These are phyloP conservation scores for Clausena lansium DNA, from an alignment of 345 rosid genomes.

Conservation along the genomic window DNA sequence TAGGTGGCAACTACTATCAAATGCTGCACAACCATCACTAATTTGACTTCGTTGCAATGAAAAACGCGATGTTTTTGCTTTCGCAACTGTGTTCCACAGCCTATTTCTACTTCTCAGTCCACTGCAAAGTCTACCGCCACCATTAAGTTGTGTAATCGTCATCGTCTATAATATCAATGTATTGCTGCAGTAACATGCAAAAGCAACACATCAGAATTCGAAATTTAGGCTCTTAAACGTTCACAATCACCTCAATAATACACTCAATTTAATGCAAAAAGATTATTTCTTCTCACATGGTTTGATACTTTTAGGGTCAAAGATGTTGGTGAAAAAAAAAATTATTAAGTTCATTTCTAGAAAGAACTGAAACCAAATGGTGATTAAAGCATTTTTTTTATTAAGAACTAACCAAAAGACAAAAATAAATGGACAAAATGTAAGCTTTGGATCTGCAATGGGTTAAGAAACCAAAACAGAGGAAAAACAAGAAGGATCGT, in stretches of 20 bases:
- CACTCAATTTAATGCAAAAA: not conserved
- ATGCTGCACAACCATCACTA: slow-evolving; percentile 15
- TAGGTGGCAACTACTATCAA: slow-evolving; percentile 12
- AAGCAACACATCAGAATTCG: slow-evolving; percentile 8
- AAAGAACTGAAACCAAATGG: not conserved
- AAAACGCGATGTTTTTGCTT: slow-evolving; percentile 19
- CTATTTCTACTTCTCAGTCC: slow-evolving; percentile 34
- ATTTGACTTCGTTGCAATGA: slow-evolving; percentile 11
- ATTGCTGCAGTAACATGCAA: not conserved
- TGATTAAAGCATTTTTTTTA: not conserved
- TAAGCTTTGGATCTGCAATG: not conserved
- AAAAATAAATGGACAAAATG: not conserved
- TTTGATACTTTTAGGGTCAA: not conserved
- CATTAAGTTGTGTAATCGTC: slow-evolving; percentile 40
- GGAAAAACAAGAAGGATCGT: not conserved
- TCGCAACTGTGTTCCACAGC: slow-evolving; percentile 20
- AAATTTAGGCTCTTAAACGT: not conserved
- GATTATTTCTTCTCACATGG: not conserved
- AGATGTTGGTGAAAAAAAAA: not conserved
- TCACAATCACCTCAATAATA: not conserved
- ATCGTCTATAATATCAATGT: slow-evolving; percentile 15
- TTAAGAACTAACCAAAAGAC: not conserved
- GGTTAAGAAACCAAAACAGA: slow-evolving; percentile 1
- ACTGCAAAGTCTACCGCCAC: slow-evolving; percentile 26
- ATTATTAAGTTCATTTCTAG: not conserved